Evolutionary conservation across 2,329 filamentous ascomycete species (phyloP), one percentile per base, ranked within the genome.

Genomic region (Clonostachys sp.): DNA sequence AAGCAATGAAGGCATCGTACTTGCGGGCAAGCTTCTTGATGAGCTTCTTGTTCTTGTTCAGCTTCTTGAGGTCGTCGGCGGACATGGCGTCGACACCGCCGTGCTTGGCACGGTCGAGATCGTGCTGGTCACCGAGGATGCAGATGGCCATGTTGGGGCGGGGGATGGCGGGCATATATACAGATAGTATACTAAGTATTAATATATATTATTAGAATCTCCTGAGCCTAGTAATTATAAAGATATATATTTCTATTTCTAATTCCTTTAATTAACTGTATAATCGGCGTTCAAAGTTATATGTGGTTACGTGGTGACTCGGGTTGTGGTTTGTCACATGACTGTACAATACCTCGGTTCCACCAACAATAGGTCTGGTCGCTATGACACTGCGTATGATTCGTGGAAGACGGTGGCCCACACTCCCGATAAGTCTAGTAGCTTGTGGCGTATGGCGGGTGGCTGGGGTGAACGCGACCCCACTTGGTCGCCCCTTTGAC

Each of bases 31-130:
- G 89, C 88, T 99, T 99, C 91, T 99, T 99, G 87, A 99, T 96
- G 68, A 97, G 87, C 88, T 99, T 99, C 89, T 99, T 97, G 90
- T 99, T 99, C 45, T 99, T 99, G 88, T 99, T 99, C 63, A 99
- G 90, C 88, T 99, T 99, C 89, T 99, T 99, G 79, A 99, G 80
- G 77, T 99, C 94, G 67, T 99, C 94, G 60, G 89, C 77, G 67
- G 89, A 95, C 94, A 97, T 97, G 79, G 92, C 91, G 71, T 99
- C 94, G 63, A 97, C 84, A 73, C 91, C 92, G 68, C 91, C 89
- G 83, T 99, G 94, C 87, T 99, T 99, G 71, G 94, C 92, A 84
- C 94, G 91, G 75, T 99, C 94, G 71, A 99, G 95, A 84, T 99
- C 94, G 83, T 97, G 92, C 86, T 83, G 80, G 75, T 83, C 80